Evolutionary conservation across 2,329 filamentous ascomycete species (phyloP).

Genomic region (Beauveria medogensis): DNA sequence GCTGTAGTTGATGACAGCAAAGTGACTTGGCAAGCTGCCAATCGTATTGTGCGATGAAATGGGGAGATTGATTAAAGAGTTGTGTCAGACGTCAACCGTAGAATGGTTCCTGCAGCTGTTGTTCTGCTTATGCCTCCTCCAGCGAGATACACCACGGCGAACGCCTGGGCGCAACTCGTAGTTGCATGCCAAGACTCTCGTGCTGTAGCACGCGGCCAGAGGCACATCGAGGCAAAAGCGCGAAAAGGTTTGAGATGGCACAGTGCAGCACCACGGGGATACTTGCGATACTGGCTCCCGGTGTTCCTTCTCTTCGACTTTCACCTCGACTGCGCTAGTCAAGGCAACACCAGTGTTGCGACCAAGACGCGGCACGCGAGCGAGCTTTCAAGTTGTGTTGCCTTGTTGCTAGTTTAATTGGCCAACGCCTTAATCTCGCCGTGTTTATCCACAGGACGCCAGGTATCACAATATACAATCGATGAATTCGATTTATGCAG

Average conservation of each 20-base stretch:
- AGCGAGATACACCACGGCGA: neutral
- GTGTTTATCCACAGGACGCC: slow-evolving; percentile 10
- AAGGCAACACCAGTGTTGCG: neutral
- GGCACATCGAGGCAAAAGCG: neutral
- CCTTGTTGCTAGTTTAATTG: slow-evolving; percentile 11
- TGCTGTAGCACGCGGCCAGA: neutral
- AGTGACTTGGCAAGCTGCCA: neutral
- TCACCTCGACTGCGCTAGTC: neutral
- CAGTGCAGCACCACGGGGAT: neutral
- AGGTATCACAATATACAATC: slow-evolving; percentile 12
- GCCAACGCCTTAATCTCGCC: slow-evolving; percentile 7
- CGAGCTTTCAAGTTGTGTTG: neutral
- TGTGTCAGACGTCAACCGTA: neutral
- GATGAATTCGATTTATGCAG: slow-evolving; percentile 9
- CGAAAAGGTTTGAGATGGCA: neutral
- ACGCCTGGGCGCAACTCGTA: neutral
- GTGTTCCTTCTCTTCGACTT: neutral
- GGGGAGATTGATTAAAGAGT: neutral
- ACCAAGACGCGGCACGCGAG: neutral
- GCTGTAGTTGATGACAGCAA: neutral
- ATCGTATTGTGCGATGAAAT: neutral
- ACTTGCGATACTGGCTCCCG: neutral
- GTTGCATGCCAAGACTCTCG: neutral
- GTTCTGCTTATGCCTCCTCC: neutral
- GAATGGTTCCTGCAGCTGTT: neutral